Evolutionary conservation across 441 rosid genomes (phyloP).

Genomic region (Erysimum pusillum): DNA sequence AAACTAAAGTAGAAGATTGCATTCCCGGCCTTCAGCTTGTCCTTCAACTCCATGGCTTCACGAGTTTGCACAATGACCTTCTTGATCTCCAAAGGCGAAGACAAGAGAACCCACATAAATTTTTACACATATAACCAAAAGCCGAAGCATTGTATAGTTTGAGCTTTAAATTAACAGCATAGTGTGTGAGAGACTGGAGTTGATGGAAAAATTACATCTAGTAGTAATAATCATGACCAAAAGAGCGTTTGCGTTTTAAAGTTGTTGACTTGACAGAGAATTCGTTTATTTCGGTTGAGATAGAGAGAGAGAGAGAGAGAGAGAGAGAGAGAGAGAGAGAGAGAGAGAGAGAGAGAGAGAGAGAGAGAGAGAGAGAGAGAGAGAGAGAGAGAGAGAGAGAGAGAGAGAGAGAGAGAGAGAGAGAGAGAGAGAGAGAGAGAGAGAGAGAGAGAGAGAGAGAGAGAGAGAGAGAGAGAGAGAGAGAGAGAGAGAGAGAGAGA

Average conservation of each 20-base stretch:
- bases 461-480: background rate
- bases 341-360: background rate
- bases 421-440: background rate
- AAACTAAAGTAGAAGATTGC: constrained; percentile 17
- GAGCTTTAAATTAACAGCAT: too few species aligned
- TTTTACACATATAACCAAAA: too few species aligned
- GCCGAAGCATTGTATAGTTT: too few species aligned
- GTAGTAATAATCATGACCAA: background rate
- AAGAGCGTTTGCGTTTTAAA: constrained; percentile 2
- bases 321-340: background rate
- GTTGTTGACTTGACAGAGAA: background rate
- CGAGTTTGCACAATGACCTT: constrained; percentile 6
- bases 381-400: background rate
- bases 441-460: background rate
- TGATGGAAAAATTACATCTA: too few species aligned
- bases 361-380: background rate
- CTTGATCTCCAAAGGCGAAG: constrained; percentile 1
- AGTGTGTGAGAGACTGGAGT: too few species aligned
- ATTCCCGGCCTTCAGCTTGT: background rate
- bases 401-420: background rate
- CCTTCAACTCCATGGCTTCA: background rate
- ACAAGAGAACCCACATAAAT: too few species aligned
- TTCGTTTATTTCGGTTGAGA: constrained; percentile 6
- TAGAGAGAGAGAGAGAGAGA: background rate
- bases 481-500: background rate